A percentile compares a stretch with the other conserved stretches of the same genome.
Evolutionary conservation across 2,329 filamentous ascomycete species (phyloP).

Genomic region (Colletotrichum paranaense): DNA sequence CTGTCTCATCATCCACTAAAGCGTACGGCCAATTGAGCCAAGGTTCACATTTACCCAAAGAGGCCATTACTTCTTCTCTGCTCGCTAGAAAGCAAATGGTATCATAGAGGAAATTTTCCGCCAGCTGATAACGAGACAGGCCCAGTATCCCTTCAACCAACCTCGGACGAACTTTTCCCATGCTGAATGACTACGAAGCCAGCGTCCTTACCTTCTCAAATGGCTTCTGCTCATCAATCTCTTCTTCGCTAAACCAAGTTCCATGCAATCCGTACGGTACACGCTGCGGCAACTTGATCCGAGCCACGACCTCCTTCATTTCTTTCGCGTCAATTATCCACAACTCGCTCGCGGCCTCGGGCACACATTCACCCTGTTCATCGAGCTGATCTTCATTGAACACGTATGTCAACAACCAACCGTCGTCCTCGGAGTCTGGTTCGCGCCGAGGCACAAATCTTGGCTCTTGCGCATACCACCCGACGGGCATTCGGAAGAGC

Average conservation of each 20-base stretch:
- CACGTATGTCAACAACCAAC: constrained; percentile 75
- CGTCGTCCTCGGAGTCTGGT: constrained; percentile 68
- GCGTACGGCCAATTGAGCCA: not conserved
- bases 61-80: not conserved
- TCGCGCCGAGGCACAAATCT: constrained; percentile 67
- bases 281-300: constrained; percentile 70
- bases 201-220: constrained; percentile 28
- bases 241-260: constrained; percentile 66
- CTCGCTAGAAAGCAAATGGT: constrained; percentile 3
- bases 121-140: not conserved
- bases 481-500: constrained; percentile 69
- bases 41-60: too few relatives aligned
- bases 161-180: not conserved
- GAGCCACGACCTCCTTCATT: constrained; percentile 71
- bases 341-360: constrained; percentile 66
- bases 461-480: constrained; percentile 75
- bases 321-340: constrained; percentile 75
- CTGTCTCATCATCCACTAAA: not conserved
- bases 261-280: constrained; percentile 79
- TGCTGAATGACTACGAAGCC: not conserved
- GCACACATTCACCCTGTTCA: constrained; percentile 55
- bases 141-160: not conserved
- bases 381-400: constrained; percentile 76
- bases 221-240: constrained; percentile 60
- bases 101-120: not conserved